Conservation (phyloP, 1,284 basidiomycete genomes). For the Ceratobasidium sp. region DNA sequence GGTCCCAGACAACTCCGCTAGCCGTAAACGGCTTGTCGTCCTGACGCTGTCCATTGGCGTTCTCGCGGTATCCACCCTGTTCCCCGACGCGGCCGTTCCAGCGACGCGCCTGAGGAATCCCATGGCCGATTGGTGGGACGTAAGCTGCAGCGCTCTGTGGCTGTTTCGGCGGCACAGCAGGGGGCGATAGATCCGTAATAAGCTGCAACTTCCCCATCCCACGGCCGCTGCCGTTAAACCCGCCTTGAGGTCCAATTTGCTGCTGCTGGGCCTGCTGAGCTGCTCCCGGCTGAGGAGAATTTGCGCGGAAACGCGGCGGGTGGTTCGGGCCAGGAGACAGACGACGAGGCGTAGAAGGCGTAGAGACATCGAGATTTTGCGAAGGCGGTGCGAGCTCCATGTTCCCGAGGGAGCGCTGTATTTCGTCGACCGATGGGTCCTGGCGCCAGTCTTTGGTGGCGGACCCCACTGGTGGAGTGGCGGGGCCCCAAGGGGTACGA, state of each 20-base stretch:
- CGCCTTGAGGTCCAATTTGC: constrained; percentile 24
- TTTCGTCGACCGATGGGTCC: constrained; percentile 71
- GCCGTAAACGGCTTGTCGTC: constrained; percentile 62
- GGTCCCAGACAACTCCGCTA: constrained; percentile 68
- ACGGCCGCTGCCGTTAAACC: constrained; percentile 35
- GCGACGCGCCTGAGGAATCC: constrained; percentile 53
- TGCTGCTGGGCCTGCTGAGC: not conserved
- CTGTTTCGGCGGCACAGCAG: constrained; percentile 59
- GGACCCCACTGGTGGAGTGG: constrained; percentile 11
- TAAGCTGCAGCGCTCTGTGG: constrained; percentile 66
- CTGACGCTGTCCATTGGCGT: constrained; percentile 47
- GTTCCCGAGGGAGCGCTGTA: constrained; percentile 76
- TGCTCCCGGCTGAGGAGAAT: constrained; percentile 26
- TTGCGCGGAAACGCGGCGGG: constrained; percentile 33
- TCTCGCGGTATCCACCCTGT: constrained; percentile 54
- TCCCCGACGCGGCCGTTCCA: constrained; percentile 53
- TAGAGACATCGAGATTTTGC: constrained; percentile 42
- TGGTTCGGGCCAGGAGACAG: constrained; percentile 46
- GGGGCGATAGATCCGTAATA: constrained; percentile 73
- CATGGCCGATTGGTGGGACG: constrained; percentile 66
- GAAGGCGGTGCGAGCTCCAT: constrained; percentile 47
- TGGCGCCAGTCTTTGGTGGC: constrained; percentile 52
- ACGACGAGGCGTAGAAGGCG: constrained; percentile 44
- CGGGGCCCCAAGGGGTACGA: constrained; percentile 36
- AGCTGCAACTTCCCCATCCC: constrained; percentile 65